Evolutionary conservation across 2,329 filamentous ascomycete species (phyloP).

Genomic region (Fusarium concolor): DNA sequence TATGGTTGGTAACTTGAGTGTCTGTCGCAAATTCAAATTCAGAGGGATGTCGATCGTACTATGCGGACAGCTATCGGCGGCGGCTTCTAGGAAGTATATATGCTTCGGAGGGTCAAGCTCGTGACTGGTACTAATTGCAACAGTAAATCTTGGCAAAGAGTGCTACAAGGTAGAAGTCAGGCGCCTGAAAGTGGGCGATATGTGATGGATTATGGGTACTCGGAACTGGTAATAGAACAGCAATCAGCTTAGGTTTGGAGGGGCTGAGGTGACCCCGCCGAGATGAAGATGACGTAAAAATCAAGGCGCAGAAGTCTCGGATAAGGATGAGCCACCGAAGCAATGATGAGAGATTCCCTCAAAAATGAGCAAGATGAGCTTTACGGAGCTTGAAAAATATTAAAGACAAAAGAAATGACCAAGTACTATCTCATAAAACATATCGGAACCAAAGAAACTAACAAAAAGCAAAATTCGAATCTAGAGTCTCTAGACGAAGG

Average conservation of each 20-base stretch:
- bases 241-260: constrained; percentile 31
- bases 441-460: no score
- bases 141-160: constrained; percentile 24
- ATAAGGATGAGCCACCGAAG: not conserved
- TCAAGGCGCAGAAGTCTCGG: constrained; percentile 20
- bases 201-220: constrained; percentile 33
- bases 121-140: constrained; percentile 11
- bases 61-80: constrained; percentile 3
- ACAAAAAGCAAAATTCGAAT: constrained; percentile 56
- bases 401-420: not conserved
- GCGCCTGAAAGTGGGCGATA: constrained; percentile 36
- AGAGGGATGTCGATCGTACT: not conserved
- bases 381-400: not conserved
- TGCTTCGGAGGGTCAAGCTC: constrained; percentile 5
- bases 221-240: not conserved
- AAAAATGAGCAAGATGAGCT: not conserved
- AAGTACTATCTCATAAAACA: fast-evolving
- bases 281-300: constrained; percentile 35
- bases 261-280: constrained; percentile 35
- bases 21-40: constrained; percentile 13
- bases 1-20: not conserved
- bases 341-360: not conserved
- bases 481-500: constrained; percentile 53
- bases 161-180: constrained; percentile 22
- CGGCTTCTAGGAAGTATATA: not conserved